Conservation (phyloP, 306 rosid species). For the Citrullus colocynthis region DNA sequence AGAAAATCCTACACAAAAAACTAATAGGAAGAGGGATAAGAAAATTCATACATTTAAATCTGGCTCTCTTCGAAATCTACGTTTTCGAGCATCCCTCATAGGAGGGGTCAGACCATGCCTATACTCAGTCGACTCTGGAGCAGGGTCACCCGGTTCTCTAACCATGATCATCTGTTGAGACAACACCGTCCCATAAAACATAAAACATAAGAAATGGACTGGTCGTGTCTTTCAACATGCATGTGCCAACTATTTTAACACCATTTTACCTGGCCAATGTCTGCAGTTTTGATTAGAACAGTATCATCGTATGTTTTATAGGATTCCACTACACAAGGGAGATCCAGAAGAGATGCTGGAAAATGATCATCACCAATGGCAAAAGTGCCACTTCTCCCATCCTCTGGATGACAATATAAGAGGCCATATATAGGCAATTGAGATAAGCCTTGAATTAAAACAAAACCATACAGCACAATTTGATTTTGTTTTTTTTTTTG, state of each 20-base stretch:
- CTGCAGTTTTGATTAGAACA: constrained; percentile 62
- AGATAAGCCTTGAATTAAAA: background rate
- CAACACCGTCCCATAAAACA: background rate
- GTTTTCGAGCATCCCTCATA: constrained; percentile 89
- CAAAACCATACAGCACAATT: background rate
- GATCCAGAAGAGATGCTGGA: constrained; percentile 78
- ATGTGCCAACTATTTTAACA: background rate
- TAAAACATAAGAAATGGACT: background rate
- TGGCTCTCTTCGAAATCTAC: constrained; percentile 89
- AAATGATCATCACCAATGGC: constrained; percentile 50
- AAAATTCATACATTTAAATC: constrained; percentile 54
- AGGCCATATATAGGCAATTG: background rate
- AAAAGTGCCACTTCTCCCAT: constrained; percentile 51
- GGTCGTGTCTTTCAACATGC: background rate
- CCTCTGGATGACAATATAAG: constrained; percentile 25
- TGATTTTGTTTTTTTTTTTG: background rate
- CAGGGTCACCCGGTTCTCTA: constrained; percentile 40
- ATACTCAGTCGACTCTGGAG: constrained; percentile 56
- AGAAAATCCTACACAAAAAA: background rate
- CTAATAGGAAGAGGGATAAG: background rate
- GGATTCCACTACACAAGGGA: constrained; percentile 71
- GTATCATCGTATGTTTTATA: constrained; percentile 78
- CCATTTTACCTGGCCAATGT: constrained; percentile 45
- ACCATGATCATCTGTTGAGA: constrained; percentile 57
- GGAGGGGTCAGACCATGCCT: constrained; percentile 97